A percentile compares a stretch with the other conserved stretches of the same genome.
These are phyloP conservation scores for Phtheirospermum japonicum DNA, from an alignment of 257 asterid genomes.

Conservation along the genomic window DNA sequence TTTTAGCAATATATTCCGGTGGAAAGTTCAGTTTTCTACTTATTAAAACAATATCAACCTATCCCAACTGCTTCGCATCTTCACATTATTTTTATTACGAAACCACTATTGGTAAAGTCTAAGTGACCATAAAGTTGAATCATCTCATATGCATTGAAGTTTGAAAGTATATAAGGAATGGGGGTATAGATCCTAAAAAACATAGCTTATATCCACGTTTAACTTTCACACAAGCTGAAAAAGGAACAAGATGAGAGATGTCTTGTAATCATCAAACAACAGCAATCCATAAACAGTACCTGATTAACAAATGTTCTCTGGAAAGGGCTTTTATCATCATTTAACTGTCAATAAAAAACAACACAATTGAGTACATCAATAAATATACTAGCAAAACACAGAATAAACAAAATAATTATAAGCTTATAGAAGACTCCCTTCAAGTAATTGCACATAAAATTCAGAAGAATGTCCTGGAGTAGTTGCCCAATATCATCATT, in stretches of 20 bases:
- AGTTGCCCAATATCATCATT: slow-evolving; percentile 21
- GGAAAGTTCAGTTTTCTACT: not conserved
- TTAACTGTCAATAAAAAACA: slow-evolving; percentile 60
- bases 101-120: no score
- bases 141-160: not conserved
- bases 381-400: slow-evolving; percentile 19
- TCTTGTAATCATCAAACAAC: slow-evolving; percentile 2
- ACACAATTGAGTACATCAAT: slow-evolving; percentile 27
- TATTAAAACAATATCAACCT: not conserved
- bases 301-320: slow-evolving; percentile 91
- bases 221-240: not conserved
- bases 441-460: slow-evolving; percentile 12
- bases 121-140: not conserved
- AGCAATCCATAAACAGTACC: slow-evolving; percentile 42
- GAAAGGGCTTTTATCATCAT: slow-evolving; percentile 87
- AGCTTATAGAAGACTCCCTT: slow-evolving; percentile 13
- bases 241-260: not conserved
- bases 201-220: not conserved
- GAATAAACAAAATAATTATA: not conserved
- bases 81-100: no score
- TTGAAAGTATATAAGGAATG: not conserved
- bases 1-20: not conserved
- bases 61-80: not conserved
- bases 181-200: not conserved
- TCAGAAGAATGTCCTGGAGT: slow-evolving; percentile 14